Conservation (phyloP, 179 eudicot genomes). For the Corrigiola litoralis region DNA sequence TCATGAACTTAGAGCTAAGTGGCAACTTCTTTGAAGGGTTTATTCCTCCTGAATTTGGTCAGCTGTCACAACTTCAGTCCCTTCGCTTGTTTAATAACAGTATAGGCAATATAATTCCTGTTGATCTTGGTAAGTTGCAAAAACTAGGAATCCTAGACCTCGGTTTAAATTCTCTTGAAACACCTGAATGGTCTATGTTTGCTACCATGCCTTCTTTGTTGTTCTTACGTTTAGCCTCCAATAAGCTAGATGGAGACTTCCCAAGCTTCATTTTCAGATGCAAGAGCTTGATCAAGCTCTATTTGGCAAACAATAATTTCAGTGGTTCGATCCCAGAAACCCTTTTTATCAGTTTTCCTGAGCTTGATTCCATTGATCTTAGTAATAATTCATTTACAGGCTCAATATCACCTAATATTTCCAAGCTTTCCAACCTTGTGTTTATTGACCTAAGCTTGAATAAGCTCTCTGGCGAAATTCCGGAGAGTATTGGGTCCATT, state of each 20-base stretch:
- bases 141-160: conserved; percentile 40
- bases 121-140: conserved; percentile 39
- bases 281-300: conserved; percentile 49
- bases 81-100: conserved; percentile 37
- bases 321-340: conserved; percentile 59
- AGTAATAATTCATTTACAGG: conserved; percentile 49
- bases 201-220: conserved; percentile 38
- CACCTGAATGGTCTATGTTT: conserved; percentile 59
- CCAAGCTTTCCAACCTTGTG: too few species aligned
- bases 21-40: too few species aligned
- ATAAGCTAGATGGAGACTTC: conserved; percentile 40
- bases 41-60: conserved; percentile 36
- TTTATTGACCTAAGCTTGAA: too few species aligned
- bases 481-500: too few species aligned
- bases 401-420: conserved; percentile 31
- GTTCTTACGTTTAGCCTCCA: conserved; percentile 33
- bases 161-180: too few species aligned
- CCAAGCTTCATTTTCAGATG: conserved; percentile 50
- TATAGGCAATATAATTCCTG: conserved; percentile 34
- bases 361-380: conserved; percentile 40
- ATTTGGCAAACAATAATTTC: conserved; percentile 46
- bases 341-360: conserved; percentile 28
- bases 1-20: conserved; percentile 50
- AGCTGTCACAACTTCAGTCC: too few species aligned
- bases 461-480: too few species aligned